Evolutionary conservation across 495 filamentous ascomycete genomes (phyloP), one percentile per base, ranked within the genome.

Genomic region (Penicillium nucicola): DNA sequence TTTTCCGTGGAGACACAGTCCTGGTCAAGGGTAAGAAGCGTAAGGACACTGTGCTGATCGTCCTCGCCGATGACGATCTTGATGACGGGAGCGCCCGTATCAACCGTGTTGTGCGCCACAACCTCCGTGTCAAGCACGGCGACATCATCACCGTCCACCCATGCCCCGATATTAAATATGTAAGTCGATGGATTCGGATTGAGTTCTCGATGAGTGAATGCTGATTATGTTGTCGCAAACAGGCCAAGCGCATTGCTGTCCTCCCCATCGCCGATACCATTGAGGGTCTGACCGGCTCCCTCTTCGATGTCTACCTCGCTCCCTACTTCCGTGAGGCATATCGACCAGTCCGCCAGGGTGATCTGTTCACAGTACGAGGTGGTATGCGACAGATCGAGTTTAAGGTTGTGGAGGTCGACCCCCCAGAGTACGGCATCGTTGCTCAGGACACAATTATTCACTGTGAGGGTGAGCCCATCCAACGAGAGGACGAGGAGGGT

Each of bases 101-200:
- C 71, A 98, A 98, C 80, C 90, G 93, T 65, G 95, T 96, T 52
- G 91, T 97, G 56, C 84, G 93, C 59, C 93, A 97, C 80, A 98
- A 98, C 72, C 84, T 98, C 37, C 88, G 93, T 23, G 93, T 98
- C 50, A 96, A 97, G 83, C 92, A 96, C 67, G 95, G 93, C 58
- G 93, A 98, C 69, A 85, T 97, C 57, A 84, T 97, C 64, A 96
- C 92, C 44, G 89, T 98, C 49, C 91, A 97, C 77, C 82, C 93
- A n/a, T 98, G 93, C 76, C 92, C 95, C n/a, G 93, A 98, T 69
- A 98, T 98, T 76, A 98, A 98, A 96, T 98, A 98, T 72, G 92
- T 97, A 75, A 67, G 90, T 70, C 13, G 45, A 12, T 14, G 12
- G 6, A 9, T 11, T 32, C 13, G 2, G 10, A 14, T 20, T 2